Conservation (phyloP, 2,329 filamentous ascomycete genomes). For the Aulographum hederae region DNA sequence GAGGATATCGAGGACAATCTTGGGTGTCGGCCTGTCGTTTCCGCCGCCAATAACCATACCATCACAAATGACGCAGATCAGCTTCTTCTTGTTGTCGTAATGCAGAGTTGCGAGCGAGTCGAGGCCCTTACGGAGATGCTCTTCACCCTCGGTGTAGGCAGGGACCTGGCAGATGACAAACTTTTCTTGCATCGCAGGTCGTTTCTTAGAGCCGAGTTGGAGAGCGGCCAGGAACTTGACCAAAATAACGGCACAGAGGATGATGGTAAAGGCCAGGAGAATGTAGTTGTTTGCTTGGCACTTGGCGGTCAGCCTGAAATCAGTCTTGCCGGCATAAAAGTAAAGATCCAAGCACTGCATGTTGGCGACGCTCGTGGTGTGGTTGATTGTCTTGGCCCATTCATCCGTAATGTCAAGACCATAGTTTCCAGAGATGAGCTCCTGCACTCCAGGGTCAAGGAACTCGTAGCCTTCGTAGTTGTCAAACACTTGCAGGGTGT, state of each 20-base stretch:
- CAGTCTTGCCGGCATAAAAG: conserved; percentile 67
- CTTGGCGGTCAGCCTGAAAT: conserved; percentile 59
- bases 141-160: conserved; percentile 94
- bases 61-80: conserved; percentile 92
- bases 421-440: conserved; percentile 54
- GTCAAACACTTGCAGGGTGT: conserved; percentile 45
- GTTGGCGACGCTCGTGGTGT: conserved; percentile 42
- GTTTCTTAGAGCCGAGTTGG: conserved; percentile 81
- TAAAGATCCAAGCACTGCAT: conserved; percentile 65
- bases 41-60: conserved; percentile 92
- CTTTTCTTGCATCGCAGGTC: conserved; percentile 84
- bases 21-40: conserved; percentile 90
- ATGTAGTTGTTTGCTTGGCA: conserved; percentile 89
- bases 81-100: conserved; percentile 96
- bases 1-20: conserved; percentile 93
- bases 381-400: conserved; percentile 38
- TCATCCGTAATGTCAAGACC: conserved; percentile 58
- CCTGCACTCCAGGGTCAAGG: conserved; percentile 47
- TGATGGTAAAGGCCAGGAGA: conserved; percentile 67
- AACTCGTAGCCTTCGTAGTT: conserved; percentile 45
- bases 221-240: conserved; percentile 86
- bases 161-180: conserved; percentile 98
- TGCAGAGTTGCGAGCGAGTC: conserved; percentile 88
- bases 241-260: conserved; percentile 62
- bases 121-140: conserved; percentile 77